Evolutionary conservation across 805 yeast species (phyloP), one percentile per base, ranked within the genome.

Genomic region (Pichia exigua): DNA sequence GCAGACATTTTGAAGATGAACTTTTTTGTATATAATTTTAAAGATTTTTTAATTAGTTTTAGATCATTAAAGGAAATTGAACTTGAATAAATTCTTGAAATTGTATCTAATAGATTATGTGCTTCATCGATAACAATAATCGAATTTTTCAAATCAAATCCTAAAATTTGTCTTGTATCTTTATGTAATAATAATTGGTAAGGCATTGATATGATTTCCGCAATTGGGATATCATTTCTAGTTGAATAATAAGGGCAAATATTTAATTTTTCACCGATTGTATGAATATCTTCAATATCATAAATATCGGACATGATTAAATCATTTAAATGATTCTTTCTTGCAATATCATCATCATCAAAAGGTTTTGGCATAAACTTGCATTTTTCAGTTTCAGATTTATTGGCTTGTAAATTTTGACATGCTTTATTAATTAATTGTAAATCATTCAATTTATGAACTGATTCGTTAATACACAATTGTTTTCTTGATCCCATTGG

Each of bases 51-150:
- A 4, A 85, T 75, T 0, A 54, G 44, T 2, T 57, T 42, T 11
- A 88, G 68, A 32, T 85, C 88, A 0, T 57, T 47, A 1, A 72
- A 58, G 0, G 85, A 69, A 0, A 91, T 69, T 4, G 76, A 65
- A 2, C 81, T 74, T 0, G 96, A 87, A 60, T 85, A 77, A 55
- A 92, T 69, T 2, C 85, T 69, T 1, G 83, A 77, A 3, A 91
- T 79, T 0, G 91, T 82, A 58, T 90, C 97, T 28, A 89, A 63
- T 43, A 91, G 68, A 63, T 91, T 91, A 63, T 91, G 98, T 0
- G 97, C 97, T 63, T 91, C 98, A 65, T 91, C 98, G 27, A 91
- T 82, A 6, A 92, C 77, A 0, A 92, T 80, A 2, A 91, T 76
- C 1, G 91, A 74, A 51, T 80, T 77, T 48, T 76, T 74, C 11